Base-by-base conservation (phyloP, 495 filamentous ascomycete species). In the Astrocystis sublimbata region DNA sequence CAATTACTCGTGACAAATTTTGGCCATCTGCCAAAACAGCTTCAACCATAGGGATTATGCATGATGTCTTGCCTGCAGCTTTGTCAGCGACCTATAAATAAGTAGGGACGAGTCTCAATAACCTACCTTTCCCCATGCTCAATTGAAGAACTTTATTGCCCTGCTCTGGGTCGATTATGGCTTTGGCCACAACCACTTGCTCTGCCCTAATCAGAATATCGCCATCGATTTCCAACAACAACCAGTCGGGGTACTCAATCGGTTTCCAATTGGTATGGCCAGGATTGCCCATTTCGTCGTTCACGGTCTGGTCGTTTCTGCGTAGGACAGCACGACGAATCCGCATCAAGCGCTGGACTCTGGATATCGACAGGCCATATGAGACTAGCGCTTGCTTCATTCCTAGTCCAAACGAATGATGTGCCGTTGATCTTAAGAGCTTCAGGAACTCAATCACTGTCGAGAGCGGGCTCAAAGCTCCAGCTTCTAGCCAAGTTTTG, bases 71-170 rank as follows among this genome's bases (percentile, higher is more conserved):
- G 9, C 75, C 75, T 76, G 42, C 6, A 4, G 12, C 3, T 13
- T 17, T 6, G 17, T 70, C 36, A 68, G 33, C 47, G 3, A 36
- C 33, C 12, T 36, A 21, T 26, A 2, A 33, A 31, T 12, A 19
- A 21, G 13, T 51, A 2, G 8, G n/a, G 17, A 28, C n/a, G n/a
- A n/a, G n/a, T 31, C 1, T 10, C 3, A 4, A n/a, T 12, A 17
- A 60, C 71, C 75, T 75, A 38, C 79, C 81, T 66, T 80, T 71
- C 0, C 81, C 81, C 81, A 79, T 79, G 53, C 77, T 81, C 70
- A 86, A 76, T 65, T 87, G 85, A 33, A 86, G 49, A 1, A 87
- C 82, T 5, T 81, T 80, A 55, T 87, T 87, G 6, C 68, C 66
- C 1, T 71, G 78, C 0, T 50, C 23, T 0, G 85, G 85, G 0